Percentiles rank a stretch among this genome's conserved stretches.
Conservation (phyloP, 306 rosid species). For the Prunus mira region DNA sequence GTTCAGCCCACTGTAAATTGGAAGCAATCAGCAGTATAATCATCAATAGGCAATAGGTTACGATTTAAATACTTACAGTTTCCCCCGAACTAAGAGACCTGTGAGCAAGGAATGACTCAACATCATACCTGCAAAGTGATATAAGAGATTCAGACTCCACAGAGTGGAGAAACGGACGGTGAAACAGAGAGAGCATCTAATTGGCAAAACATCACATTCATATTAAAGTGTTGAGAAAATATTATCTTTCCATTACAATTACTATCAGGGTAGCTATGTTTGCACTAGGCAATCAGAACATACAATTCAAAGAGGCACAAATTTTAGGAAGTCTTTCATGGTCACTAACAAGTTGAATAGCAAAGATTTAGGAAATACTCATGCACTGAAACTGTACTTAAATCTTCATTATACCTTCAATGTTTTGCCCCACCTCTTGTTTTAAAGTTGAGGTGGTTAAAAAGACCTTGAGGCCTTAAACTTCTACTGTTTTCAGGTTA, state of each 20-base stretch:
- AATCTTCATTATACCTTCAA: background rate
- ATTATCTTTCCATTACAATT: background rate
- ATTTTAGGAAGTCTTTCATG: background rate
- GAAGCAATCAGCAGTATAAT: background rate
- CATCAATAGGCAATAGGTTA: background rate
- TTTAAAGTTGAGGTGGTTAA: background rate
- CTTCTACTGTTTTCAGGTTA: background rate
- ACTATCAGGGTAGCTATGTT: background rate
- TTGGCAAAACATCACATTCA: background rate
- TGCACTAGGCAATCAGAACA: background rate
- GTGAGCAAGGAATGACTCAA: conserved; percentile 67
- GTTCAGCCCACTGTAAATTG: background rate
- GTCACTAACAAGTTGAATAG: background rate
- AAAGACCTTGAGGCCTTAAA: background rate
- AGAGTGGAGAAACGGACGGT: background rate
- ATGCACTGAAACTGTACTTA: background rate
- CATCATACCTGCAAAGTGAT: conserved; percentile 80
- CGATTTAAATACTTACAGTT: conserved; percentile 61
- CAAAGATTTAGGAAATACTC: background rate
- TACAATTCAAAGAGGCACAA: background rate
- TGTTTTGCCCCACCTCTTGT: background rate
- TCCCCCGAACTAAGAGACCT: conserved; percentile 66
- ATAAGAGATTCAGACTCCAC: background rate
- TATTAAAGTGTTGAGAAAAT: no score
- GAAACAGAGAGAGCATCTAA: background rate